These are phyloP conservation scores for Rhododendron ovatum DNA, from an alignment of 148 eudicot species.

Conservation along the genomic window DNA sequence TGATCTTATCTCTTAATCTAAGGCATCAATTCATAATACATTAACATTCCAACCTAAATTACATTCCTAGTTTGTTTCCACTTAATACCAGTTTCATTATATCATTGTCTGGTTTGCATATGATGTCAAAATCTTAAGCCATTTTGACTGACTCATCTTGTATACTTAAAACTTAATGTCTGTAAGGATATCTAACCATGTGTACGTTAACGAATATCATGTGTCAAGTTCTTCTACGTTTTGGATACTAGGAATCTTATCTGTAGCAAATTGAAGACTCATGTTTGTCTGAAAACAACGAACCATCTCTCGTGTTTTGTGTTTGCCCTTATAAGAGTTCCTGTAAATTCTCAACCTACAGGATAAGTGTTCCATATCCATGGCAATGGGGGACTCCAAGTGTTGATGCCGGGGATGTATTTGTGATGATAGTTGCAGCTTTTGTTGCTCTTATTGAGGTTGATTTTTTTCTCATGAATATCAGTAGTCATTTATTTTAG, in stretches of 20 bases:
- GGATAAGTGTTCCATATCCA: slow-evolving; percentile 88
- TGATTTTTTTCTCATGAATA: neutral
- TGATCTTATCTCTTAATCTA: neutral
- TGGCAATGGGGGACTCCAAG: slow-evolving; percentile 91
- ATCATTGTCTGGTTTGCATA: neutral
- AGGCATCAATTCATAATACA: neutral
- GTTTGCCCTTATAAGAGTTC: neutral
- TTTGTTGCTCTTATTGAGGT: slow-evolving; percentile 87
- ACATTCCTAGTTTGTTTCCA: neutral
- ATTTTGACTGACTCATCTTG: neutral
- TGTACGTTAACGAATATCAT: neutral
- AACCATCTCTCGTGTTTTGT: neutral
- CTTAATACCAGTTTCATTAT: neutral
- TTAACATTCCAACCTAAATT: no score
- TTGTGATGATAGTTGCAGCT: slow-evolving; percentile 78
- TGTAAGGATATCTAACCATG: neutral
- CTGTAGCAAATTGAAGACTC: neutral
- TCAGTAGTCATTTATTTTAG: neutral
- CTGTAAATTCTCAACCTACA: slow-evolving; percentile 25
- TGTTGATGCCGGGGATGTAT: slow-evolving; percentile 51
- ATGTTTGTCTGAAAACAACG: neutral
- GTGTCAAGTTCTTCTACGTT: neutral
- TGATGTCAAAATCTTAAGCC: neutral
- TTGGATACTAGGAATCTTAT: neutral
- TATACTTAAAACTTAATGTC: neutral